Evolutionary conservation across 2,329 filamentous ascomycete genomes (phyloP), one percentile per base, ranked within the genome.

Genomic region (Alternaria burnsii): DNA sequence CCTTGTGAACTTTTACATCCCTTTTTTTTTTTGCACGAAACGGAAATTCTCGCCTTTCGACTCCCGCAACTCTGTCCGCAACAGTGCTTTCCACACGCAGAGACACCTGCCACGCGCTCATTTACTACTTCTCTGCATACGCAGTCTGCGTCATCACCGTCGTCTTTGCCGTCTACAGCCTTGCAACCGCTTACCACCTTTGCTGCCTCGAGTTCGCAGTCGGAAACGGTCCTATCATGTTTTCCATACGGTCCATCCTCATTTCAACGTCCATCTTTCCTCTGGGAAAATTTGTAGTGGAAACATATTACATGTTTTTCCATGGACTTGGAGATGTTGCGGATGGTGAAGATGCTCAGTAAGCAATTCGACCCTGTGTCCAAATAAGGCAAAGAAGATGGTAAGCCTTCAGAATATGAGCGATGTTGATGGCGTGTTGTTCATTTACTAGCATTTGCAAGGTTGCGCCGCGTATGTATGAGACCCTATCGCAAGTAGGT

Each of bases 191-290:
- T 16, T 36, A 6, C 14, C 32, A 36, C 14, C 32, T 36, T 16
- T 36, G 32, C 14, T 14, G 12, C 32, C 32, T 36, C 32, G 0
- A 0, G 0, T 16, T 36, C 14, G 14, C 32, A 36, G 5, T 36
- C 32, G 11, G 6, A 10, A 3, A 0, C 12, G 32, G 12, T 16
- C 0, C 12, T 12, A 36, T 16, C 32, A 7, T 36, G 2, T 36
- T 36, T 14, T 12, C 0, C 12, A 16, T 36, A 14, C 0, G 24
- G 0, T 0, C 0, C 24, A 7, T 26, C 24, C 24, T 26, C 24
- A 26, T 24, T 24, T 0, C 24, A 24, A 0, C 24, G 0, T 0
- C 24, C 0, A 24, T 24, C 1, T 24, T 2, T 24, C 0, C 24
- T 24, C 24, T 8, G 24, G 4, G 14, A 6, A 14, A 7, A 36